phyloP scores from a whole-genome alignment of 78 protist genomes.

The Capsaspora owczarzaki region DNA sequence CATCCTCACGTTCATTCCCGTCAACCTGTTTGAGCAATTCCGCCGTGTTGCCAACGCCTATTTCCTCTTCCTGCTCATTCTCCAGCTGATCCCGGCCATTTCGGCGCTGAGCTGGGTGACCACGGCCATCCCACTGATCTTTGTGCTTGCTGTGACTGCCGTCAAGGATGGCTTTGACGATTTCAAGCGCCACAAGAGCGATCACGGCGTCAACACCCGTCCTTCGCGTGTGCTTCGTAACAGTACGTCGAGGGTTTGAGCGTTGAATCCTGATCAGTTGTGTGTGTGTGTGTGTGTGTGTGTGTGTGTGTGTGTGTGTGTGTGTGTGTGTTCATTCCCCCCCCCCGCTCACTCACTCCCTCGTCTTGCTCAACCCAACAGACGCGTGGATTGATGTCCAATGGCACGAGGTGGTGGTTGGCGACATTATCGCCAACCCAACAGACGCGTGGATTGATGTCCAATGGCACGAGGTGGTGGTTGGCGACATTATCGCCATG shows the following conservation, averaged over 20 bases:
- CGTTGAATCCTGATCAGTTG: no score
- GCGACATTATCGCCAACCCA: slow-evolving; percentile 66
- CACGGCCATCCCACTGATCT: slow-evolving; percentile 22
- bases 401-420: slow-evolving; percentile 37
- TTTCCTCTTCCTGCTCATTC: slow-evolving; percentile 32
- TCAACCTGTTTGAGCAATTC: slow-evolving; percentile 60
- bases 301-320: no score
- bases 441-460: background rate
- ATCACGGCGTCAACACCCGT: slow-evolving; percentile 19
- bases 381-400: no score
- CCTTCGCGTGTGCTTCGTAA: background rate
- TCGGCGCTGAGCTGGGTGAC: background rate
- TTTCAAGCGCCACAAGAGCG: slow-evolving; percentile 35
- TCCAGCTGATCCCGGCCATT: slow-evolving; percentile 15
- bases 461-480: slow-evolving; percentile 19
- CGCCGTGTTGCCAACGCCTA: slow-evolving; percentile 62
- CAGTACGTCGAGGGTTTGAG: no score
- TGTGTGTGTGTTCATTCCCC: background rate
- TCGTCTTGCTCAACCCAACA: no score
- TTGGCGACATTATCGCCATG: slow-evolving; percentile 56
- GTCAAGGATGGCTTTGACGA: slow-evolving; percentile 59
- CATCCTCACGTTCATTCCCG: slow-evolving; percentile 43
- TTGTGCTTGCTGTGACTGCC: slow-evolving; percentile 45
- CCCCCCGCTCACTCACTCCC: no score
- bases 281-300: no score